Evolutionary conservation across 352 stramenopile genomes (phyloP), one percentile per base, ranked within the genome.

Genomic region (Phytophthora megakarya): DNA sequence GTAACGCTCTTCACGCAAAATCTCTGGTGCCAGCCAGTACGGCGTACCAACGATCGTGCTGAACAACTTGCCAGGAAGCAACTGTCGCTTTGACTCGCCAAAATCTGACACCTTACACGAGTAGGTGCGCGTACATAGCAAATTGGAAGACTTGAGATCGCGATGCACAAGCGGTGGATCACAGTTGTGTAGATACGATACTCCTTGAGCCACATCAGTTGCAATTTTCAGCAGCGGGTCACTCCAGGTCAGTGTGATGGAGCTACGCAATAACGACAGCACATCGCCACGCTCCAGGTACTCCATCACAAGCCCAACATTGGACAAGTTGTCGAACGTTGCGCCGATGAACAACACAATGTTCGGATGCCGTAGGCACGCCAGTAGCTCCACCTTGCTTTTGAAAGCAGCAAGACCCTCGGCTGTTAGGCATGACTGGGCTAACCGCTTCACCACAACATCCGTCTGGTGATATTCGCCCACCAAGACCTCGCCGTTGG

Each of bases 271-370:
- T 15, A 95, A 50, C 10, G 79, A 77, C 1, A 80, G 58, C 22
- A 95, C 76, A 43, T 95, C 81, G 28, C 86, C 84, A 23, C 80
- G 80, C 32, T 92, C 84, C 7, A 95, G 51, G 46, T 92, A 92
- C 59, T 95, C 86, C 65, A 91, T 75, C 54, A 95, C 81, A 13
- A 93, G 70, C 0, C 84, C 84, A 8, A 92, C 72, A 52, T 92
- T 92, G 9, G 84, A 81, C 22, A 93, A 63, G 25, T 91, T 90
- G 70, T 94, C 83, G 50, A 89, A 92, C 16, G 85, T 93, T 5
- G 86, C 88, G 44, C 88, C 88, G 25, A 96, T 85, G 50, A 96
- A 96, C 33, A 92, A 67, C 32, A 96, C 86, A 50, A 96, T 92
- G 53, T 93, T 94, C 13, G 88, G 84, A 48, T 96, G 86, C 0